These are phyloP conservation scores for Paramecium octaurelia DNA, from an alignment of 73 alveolate genomes.

Conservation along the genomic window DNA sequence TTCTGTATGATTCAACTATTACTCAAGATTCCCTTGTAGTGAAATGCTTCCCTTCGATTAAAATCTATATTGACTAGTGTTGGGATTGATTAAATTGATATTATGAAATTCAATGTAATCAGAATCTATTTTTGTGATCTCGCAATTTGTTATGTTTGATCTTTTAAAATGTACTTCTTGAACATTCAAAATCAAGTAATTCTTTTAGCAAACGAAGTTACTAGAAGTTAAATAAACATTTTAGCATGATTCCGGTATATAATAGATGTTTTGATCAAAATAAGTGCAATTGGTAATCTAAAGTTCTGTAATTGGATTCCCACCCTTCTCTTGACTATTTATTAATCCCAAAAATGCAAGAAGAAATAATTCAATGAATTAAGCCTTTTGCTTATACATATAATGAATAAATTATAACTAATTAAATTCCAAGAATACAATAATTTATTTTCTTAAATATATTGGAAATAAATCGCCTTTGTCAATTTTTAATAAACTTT, in stretches of 20 bases:
- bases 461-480: neutral
- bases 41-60: neutral
- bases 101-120: neutral
- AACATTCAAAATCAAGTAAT: neutral
- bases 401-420: neutral
- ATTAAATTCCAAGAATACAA: neutral
- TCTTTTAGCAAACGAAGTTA: neutral
- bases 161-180: neutral
- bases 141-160: neutral
- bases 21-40: neutral
- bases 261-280: neutral
- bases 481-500: conserved; percentile 53
- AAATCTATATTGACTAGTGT: neutral
- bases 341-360: neutral
- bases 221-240: neutral
- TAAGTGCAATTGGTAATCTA: neutral
- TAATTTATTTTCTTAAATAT: neutral
- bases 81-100: neutral
- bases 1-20: neutral
- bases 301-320: neutral
- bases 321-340: neutral
- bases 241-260: neutral
- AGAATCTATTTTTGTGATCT: neutral
- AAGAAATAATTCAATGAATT: neutral
- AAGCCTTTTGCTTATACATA: neutral